Percentiles rank a stretch among this genome's conserved stretches.
Conservation (phyloP, 371 early-diverging fungal genomes). For the Mucor ambiguus region DNA sequence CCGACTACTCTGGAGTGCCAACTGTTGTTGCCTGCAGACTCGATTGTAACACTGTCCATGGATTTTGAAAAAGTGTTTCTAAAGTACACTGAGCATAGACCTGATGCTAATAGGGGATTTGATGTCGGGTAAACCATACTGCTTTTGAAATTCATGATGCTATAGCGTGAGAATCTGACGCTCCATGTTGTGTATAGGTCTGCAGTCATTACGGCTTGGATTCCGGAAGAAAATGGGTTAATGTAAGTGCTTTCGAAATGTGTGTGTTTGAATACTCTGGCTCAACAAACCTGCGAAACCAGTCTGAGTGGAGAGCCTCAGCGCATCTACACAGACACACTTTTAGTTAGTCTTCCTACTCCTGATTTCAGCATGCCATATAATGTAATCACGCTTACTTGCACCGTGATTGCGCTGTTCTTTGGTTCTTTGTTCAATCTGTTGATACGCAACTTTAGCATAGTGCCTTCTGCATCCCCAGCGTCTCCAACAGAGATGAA, state of each 20-base stretch:
- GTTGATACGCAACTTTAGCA: constrained; percentile 66
- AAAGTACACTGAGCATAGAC: constrained; percentile 94
- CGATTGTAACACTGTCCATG: constrained; percentile 66
- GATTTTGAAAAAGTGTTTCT: constrained; percentile 90
- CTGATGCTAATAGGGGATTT: constrained; percentile 96
- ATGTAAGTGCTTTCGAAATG: constrained; percentile 7
- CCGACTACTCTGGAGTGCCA: constrained; percentile 82
- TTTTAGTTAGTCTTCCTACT: constrained; percentile 87
- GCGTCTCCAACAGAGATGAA: neutral
- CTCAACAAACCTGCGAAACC: neutral
- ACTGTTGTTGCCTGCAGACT: constrained; percentile 69
- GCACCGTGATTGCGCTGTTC: constrained; percentile 92
- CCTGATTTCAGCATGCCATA: constrained; percentile 99
- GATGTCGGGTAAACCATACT: constrained; percentile 70
- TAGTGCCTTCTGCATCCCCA: constrained; percentile 16
- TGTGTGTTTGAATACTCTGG: neutral
- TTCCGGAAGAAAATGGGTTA: constrained; percentile 20
- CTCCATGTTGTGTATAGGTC: constrained; percentile 27
- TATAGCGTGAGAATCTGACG: constrained; percentile 15
- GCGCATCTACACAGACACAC: constrained; percentile 79
- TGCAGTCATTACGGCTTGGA: constrained; percentile 40
- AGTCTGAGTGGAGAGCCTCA: constrained; percentile 31
- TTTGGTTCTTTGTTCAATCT: constrained; percentile 94
- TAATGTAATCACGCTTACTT: constrained; percentile 96
- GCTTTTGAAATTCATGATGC: neutral